Conservation (phyloP, 106 monocot species). For the Dendrobium chrysotoxum region DNA sequence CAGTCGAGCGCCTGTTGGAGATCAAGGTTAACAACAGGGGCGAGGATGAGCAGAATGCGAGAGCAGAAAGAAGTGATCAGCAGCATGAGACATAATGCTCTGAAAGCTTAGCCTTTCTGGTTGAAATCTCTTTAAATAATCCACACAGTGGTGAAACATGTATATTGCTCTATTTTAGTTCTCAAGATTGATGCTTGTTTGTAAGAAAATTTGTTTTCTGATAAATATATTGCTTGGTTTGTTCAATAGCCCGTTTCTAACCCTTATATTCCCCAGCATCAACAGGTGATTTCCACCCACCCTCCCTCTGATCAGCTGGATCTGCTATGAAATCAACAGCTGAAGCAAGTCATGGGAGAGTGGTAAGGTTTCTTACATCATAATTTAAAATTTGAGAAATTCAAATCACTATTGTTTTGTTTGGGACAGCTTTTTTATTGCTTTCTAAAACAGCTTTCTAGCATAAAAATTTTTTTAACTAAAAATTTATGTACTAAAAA, state of each 20-base stretch:
- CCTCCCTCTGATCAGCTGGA: too few species aligned
- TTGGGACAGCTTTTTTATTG: too few species aligned
- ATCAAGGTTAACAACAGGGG: constrained; percentile 19
- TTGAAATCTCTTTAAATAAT: background rate
- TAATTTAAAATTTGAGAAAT: too few species aligned
- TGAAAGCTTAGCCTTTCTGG: background rate
- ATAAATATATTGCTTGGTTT: background rate
- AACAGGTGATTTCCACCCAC: too few species aligned
- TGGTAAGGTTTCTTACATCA: too few species aligned
- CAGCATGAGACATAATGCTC: background rate
- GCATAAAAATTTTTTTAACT: too few species aligned
- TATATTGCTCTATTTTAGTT: background rate
- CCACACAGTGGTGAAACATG: background rate
- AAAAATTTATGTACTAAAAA: too few species aligned
- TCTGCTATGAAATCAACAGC: too few species aligned
- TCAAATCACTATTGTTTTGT: too few species aligned
- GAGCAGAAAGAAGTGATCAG: background rate
- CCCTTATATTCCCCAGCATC: background rate
- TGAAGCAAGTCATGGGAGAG: too few species aligned
- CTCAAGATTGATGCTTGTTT: background rate
- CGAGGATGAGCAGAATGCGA: constrained; percentile 4
- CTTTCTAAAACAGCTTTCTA: too few species aligned
- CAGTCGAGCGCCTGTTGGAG: constrained; percentile 48
- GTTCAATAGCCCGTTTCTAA: background rate
- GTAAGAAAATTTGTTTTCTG: background rate